Evolutionary conservation across 2,329 filamentous ascomycete species (phyloP).

Genomic region (Ustulina deusta): DNA sequence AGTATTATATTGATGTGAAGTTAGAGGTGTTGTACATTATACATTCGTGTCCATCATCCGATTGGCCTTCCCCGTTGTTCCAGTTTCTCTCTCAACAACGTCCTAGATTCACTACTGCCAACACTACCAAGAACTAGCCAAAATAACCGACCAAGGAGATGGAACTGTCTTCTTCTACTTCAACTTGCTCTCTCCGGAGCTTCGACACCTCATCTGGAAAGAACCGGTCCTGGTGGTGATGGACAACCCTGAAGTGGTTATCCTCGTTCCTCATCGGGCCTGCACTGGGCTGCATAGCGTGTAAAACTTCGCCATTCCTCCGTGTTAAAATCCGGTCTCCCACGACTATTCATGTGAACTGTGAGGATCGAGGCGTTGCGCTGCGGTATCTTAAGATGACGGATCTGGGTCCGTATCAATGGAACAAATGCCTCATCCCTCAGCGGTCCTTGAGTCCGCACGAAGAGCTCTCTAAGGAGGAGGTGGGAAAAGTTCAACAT

Average conservation of each 20-base stretch:
- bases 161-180: constrained; percentile 29
- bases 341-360: constrained; percentile 32
- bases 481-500: constrained; percentile 9
- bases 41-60: not conserved
- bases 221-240: constrained; percentile 22
- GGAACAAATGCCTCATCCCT: constrained; percentile 27
- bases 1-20: too few species aligned
- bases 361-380: constrained; percentile 30
- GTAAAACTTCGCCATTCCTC: not conserved
- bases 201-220: constrained; percentile 41
- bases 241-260: constrained; percentile 34
- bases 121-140: not conserved
- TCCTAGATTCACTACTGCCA: not conserved
- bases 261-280: constrained; percentile 1
- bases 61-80: not conserved
- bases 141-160: not conserved
- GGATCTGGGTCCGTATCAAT: constrained; percentile 4
- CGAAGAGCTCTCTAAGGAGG: not conserved
- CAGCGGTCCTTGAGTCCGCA: constrained; percentile 22
- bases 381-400: not conserved
- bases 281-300: not conserved
- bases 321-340: constrained; percentile 35
- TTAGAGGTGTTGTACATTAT: too few species aligned
- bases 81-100: not conserved
- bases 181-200: constrained; percentile 34